Percentiles rank a stretch among this genome's conserved stretches.
These are phyloP conservation scores for Ogataea trehalophila DNA, from an alignment of 805 yeast genomes.

Conservation along the genomic window DNA sequence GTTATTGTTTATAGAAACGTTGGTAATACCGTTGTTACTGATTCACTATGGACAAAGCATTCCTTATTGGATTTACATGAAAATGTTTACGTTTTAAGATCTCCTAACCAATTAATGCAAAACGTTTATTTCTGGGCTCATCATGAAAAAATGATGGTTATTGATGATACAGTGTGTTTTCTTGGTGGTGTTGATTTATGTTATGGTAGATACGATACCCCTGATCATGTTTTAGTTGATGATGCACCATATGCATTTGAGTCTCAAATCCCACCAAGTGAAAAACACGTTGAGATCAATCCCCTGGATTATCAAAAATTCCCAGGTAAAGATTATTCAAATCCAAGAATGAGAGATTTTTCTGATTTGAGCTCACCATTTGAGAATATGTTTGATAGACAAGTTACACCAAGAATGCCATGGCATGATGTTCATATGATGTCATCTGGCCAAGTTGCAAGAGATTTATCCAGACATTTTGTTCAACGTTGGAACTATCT, in stretches of 20 bases:
- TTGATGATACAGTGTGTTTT: conserved; percentile 86
- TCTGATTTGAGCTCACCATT: conserved; percentile 76
- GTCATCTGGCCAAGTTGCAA: conserved; percentile 88
- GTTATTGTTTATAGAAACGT: conserved; percentile 92
- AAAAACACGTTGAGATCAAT: conserved; percentile 19
- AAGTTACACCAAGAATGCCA: conserved; percentile 87
- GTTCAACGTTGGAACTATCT: conserved; percentile 97
- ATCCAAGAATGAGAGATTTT: conserved; percentile 90
- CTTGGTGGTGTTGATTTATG: conserved; percentile 96
- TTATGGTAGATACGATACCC: conserved; percentile 93
- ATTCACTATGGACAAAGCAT: conserved; percentile 91
- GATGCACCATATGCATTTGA: conserved; percentile 41
- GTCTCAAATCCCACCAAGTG: conserved; percentile 14
- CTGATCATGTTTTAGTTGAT: conserved; percentile 87
- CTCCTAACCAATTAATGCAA: conserved; percentile 92
- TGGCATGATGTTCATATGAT: conserved; percentile 99
- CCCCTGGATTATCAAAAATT: conserved; percentile 53
- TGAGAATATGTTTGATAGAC: conserved; percentile 87
- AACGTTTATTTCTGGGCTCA: conserved; percentile 98
- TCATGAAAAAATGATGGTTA: conserved; percentile 85
- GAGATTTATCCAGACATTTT: conserved; percentile 90
- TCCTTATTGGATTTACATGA: conserved; percentile 80
- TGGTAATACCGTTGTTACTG: conserved; percentile 88
- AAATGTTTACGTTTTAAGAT: conserved; percentile 84
- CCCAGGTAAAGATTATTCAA: conserved; percentile 97